Evolutionary conservation across 1,139 yeast genomes (phyloP), one percentile per base, ranked within the genome.

Genomic region (Geotrichum citri-aurantii): DNA sequence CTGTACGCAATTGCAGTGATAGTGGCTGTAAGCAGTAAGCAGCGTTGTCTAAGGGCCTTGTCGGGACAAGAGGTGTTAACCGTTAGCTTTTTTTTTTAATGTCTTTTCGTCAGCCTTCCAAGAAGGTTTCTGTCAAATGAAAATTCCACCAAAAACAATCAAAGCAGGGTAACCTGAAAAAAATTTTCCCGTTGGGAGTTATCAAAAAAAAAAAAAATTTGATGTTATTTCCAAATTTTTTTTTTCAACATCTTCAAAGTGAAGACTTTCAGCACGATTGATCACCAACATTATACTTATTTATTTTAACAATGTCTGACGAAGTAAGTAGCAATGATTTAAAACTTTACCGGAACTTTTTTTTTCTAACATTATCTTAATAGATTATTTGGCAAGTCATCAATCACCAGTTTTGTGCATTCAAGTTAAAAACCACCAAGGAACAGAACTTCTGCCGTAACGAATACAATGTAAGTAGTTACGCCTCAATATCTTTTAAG

Each of bases 331-430:
- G 23, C 44, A 42, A 23, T 27, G 48, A 37, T 12, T 40, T 42
- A 42, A 3, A 21, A 14, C 47, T 42, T 10, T 11, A n/a, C 26
- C n/a, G 1, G 19, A 3, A 3, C 3, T 19, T 23, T 12, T 42
- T 29, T 24, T n/a, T 14, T 5, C 49, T 26, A 29, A 42, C 37
- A 52, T 27, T 27, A 10, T 7, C 19, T 46, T 29, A 78, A 76
- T 80, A 83, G 79, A 82, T 87, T 67, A 87, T 90, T 68, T 90
- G 97, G 97, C 93, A 88, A 76, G 91, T 89, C 59, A 86, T 90
- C 69, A 88, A 88, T 75, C 88, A 88, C 70, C 90, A 88, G 71
- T 90, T 90, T 73, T 90, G 97, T 77, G 87, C 96, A 26, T 90
- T 85, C 77, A 89, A 89, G 72, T 77, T 90, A 68, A 86, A 85